phyloP scores from a whole-genome alignment of 306 rosid species.

The Cyclanthera cordifolia region DNA sequence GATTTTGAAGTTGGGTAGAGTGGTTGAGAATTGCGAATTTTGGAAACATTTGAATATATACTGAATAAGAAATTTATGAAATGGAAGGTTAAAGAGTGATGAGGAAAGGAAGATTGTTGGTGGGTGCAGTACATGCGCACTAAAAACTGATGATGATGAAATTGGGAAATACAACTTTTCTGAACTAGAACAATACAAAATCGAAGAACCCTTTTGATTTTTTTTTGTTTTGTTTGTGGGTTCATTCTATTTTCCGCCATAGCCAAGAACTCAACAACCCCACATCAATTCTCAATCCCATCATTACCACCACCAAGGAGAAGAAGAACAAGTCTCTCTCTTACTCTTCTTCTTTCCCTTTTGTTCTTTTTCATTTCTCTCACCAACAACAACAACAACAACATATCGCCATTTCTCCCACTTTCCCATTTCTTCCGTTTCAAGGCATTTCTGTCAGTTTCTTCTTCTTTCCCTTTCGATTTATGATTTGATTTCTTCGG shows the following conservation, averaged over 20 bases:
- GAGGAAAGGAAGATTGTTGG: neutral
- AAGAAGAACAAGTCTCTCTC: neutral
- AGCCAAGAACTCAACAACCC: neutral
- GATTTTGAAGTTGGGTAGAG: neutral
- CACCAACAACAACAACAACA: neutral
- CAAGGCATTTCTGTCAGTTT: neutral
- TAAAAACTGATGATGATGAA: neutral
- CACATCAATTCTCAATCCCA: neutral
- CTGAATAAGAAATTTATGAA: too few relatives aligned
- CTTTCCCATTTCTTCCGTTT: neutral
- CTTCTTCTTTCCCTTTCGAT: neutral
- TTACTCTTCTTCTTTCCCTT: neutral
- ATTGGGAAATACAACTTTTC: neutral
- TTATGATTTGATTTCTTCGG: slow-evolving; percentile 15
- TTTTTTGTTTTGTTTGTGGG: slow-evolving; percentile 1
- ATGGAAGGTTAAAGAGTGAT: too few relatives aligned
- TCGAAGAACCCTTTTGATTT: neutral
- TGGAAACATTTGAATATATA: too few relatives aligned
- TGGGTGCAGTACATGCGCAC: slow-evolving; percentile 12
- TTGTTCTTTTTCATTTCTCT: neutral
- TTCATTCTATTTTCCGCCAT: slow-evolving; percentile 9
- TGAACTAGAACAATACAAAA: neutral
- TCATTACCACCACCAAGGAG: neutral
- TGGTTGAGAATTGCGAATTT: neutral
- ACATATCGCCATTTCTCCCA: neutral